Conservation (phyloP, 2,329 filamentous ascomycete genomes). For the Cordyceps cicadae region DNA sequence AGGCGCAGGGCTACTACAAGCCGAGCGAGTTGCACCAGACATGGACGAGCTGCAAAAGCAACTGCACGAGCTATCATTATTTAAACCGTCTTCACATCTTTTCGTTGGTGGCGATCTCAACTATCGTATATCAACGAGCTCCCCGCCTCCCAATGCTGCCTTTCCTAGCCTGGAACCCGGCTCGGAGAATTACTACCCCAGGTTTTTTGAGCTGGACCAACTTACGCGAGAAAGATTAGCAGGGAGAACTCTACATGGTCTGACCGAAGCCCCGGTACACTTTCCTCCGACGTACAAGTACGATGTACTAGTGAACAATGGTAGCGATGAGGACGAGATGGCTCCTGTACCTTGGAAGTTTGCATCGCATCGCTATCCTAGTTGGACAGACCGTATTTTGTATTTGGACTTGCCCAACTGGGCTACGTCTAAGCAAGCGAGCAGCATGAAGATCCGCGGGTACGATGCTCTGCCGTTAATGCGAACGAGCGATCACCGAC, state of each 20-base stretch:
- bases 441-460: conserved; percentile 42
- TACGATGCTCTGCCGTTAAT: conserved; percentile 75
- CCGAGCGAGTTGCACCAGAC: conserved; percentile 14
- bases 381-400: conserved; percentile 88
- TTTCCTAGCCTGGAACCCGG: conserved; percentile 54
- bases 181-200: conserved; percentile 52
- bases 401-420: conserved; percentile 58
- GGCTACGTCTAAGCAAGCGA: conserved; percentile 25
- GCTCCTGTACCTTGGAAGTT: conserved; percentile 54
- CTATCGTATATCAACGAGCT: conserved; percentile 70
- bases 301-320: conserved; percentile 30
- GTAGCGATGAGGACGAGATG: conserved; percentile 25
- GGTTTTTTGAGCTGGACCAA: conserved; percentile 69
- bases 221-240: conserved; percentile 62
- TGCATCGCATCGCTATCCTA: conserved; percentile 76
- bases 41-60: conserved; percentile 29
- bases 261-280: conserved; percentile 62
- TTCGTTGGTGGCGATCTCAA: conserved; percentile 92
- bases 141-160: conserved; percentile 51
- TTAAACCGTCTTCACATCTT: conserved; percentile 64
- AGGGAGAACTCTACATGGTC: conserved; percentile 65
- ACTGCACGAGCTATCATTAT: conserved; percentile 57
- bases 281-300: conserved; percentile 98
- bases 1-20: conserved; percentile 10
- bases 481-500: conserved; percentile 77